These are phyloP conservation scores for Megacollybia platyphylla DNA, from an alignment of 1,284 basidiomycete species.

Conservation along the genomic window DNA sequence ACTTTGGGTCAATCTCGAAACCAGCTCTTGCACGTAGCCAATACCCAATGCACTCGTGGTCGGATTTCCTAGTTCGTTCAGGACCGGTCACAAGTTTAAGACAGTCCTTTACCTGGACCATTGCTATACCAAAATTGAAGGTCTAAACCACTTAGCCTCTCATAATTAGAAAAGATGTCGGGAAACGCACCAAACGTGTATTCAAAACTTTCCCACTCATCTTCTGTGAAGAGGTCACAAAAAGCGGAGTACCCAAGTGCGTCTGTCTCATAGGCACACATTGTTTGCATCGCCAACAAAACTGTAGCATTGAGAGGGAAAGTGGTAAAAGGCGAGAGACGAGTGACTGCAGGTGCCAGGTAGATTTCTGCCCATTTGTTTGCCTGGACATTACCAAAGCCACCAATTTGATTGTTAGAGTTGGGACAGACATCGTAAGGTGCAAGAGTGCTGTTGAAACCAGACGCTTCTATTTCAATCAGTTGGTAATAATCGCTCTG, in stretches of 20 bases:
- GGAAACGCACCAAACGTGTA: slow-evolving; percentile 27
- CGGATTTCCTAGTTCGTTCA: slow-evolving; percentile 36
- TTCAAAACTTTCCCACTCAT: slow-evolving; percentile 56
- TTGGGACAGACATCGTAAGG: slow-evolving; percentile 32
- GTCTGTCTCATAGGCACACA: slow-evolving; percentile 47
- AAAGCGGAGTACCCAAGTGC: slow-evolving; percentile 43
- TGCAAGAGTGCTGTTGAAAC: slow-evolving; percentile 35
- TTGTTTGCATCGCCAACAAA: slow-evolving; percentile 31
- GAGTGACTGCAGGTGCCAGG: slow-evolving; percentile 33
- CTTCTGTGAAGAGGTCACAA: slow-evolving; percentile 47
- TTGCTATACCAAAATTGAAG: slow-evolving; percentile 37
- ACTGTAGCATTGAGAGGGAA: slow-evolving; percentile 33
- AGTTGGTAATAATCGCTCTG: slow-evolving; percentile 30
- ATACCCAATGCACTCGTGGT: slow-evolving; percentile 44
- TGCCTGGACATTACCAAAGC: slow-evolving; percentile 16
- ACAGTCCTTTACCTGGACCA: slow-evolving; percentile 1
- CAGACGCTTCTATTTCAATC: slow-evolving; percentile 36
- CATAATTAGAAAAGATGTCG: not conserved
- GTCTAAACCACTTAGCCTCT: slow-evolving; percentile 11
- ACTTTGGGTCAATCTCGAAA: slow-evolving; percentile 34
- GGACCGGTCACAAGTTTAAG: slow-evolving; percentile 8
- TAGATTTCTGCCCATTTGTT: slow-evolving; percentile 40
- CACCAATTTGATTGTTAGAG: slow-evolving; percentile 20
- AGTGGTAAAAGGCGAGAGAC: slow-evolving; percentile 30
- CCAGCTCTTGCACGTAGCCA: slow-evolving; percentile 49